Evolutionary conservation across 768 basidiomycete species (phyloP).

Genomic region (Glaciozyma antarctica): DNA sequence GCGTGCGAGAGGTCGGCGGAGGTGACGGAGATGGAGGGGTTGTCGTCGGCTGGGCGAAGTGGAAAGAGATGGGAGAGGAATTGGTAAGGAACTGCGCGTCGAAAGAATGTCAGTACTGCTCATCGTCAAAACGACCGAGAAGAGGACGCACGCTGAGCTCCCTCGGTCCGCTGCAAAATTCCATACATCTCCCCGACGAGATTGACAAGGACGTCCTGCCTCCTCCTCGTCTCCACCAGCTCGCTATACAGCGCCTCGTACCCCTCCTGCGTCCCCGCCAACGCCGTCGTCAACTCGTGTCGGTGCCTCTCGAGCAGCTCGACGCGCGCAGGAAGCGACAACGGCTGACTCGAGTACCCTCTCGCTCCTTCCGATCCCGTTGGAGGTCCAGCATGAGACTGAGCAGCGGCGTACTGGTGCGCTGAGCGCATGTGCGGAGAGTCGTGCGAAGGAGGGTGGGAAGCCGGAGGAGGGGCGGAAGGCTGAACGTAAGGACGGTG

Average conservation of each 20-base stretch:
- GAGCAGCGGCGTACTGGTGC: neutral
- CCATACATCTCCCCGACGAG: neutral
- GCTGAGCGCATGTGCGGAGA: neutral
- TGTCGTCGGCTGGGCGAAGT: neutral
- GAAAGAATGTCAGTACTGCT: too few relatives aligned
- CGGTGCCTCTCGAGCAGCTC: neutral
- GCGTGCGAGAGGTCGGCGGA: neutral
- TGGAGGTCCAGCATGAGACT: neutral
- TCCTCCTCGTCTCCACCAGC: neutral
- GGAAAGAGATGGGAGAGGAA: neutral
- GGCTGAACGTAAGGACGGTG: neutral
- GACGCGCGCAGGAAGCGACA: neutral
- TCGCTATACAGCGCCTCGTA: conserved; percentile 2
- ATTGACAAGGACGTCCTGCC: neutral
- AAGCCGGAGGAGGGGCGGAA: neutral
- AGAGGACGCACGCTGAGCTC: neutral
- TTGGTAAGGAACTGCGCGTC: neutral
- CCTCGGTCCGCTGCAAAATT: neutral
- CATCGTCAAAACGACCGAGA: neutral
- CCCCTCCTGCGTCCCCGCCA: conserved; percentile 1
- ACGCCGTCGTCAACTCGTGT: neutral
- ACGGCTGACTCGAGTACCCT: neutral
- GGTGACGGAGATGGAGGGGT: conserved; percentile 1
- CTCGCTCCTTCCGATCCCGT: neutral
- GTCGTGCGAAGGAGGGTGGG: neutral